Conservation (phyloP, 2,329 filamentous ascomycete species). For the Pochonia chlamydosporia region DNA sequence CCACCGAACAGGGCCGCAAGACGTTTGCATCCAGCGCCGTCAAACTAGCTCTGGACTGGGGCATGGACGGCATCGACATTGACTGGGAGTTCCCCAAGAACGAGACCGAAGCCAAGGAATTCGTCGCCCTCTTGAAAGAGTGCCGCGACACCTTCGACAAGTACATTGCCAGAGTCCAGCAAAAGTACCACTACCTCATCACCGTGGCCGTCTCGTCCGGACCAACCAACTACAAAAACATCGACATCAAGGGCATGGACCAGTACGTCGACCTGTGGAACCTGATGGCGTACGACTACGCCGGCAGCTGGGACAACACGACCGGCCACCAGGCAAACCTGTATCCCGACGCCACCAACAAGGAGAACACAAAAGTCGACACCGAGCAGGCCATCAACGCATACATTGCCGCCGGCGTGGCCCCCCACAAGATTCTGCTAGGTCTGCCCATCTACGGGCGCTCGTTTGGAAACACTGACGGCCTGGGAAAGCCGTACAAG, state of each 20-base stretch:
- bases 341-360: conserved; percentile 45
- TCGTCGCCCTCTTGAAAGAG: conserved; percentile 35
- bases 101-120: conserved; percentile 31
- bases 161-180: conserved; percentile 31
- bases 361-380: conserved; percentile 60
- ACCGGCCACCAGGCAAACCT: conserved; percentile 69
- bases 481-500: conserved; percentile 56
- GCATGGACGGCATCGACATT: conserved; percentile 51
- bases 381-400: conserved; percentile 57
- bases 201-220: conserved; percentile 46
- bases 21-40: conserved; percentile 66
- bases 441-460: conserved; percentile 77
- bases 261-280: conserved; percentile 53
- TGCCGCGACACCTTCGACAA: conserved; percentile 38
- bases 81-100: conserved; percentile 50
- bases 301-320: conserved; percentile 58
- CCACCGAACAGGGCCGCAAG: conserved; percentile 53
- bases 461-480: conserved; percentile 63
- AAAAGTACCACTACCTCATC: conserved; percentile 42
- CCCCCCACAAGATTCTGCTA: conserved; percentile 60
- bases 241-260: conserved; percentile 51
- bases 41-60: conserved; percentile 62
- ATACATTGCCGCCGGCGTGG: conserved; percentile 47
- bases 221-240: conserved; percentile 39
- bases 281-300: conserved; percentile 65